Base-by-base conservation (phyloP, 805 yeast species). In the Hanseniaspora clermontiae region DNA sequence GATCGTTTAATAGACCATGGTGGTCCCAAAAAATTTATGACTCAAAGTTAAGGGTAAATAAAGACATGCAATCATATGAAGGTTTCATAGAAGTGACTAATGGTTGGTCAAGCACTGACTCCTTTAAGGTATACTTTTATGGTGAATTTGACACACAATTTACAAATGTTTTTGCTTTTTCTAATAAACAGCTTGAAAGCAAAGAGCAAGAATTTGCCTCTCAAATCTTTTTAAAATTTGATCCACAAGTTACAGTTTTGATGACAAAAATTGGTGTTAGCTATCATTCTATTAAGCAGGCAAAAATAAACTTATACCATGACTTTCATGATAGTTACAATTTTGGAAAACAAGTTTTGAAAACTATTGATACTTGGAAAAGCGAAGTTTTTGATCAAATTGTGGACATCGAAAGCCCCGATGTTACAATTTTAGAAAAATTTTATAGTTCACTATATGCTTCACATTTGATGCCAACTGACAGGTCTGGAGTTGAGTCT, bases 1-100 rank as follows among this genome's bases (percentile, higher is more conserved):
- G 61, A 9, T 63, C 71, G 0, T 62, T 63, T 29, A 49, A 59
- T 5, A 59, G 71, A 55, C 68, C 71, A 5, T 64, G 66, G 64
- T 68, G 71, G 70, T 62, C 69, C 7, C 71, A 70, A 51, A 59
- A 65, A 49, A 65, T 68, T 55, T 63, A 61, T n/a, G 61, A 64
- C 51, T 69, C 70, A 2, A 56, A 64, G 3, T 54, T 66, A 34
- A 59, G 54, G 12, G 62, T 64, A 6, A 32, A 55, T 27, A 51
- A 34, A 19, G 59, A 62, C 24, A 32, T 52, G 31, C 51, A 52
- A 32, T 58, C 60, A 1, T 68, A 70, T 58, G 56, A 60, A 9
- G 72, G 72, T 1, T 36, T 61, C 15, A 60, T 65, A 0, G 61
- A 66, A 1, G 60, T 67, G 34, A 59, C 60, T 15, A 69, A 70